Evolutionary conservation across 352 stramenopile species (phyloP), one percentile per base, ranked within the genome.

Genomic region (Phytopythium montanum): DNA sequence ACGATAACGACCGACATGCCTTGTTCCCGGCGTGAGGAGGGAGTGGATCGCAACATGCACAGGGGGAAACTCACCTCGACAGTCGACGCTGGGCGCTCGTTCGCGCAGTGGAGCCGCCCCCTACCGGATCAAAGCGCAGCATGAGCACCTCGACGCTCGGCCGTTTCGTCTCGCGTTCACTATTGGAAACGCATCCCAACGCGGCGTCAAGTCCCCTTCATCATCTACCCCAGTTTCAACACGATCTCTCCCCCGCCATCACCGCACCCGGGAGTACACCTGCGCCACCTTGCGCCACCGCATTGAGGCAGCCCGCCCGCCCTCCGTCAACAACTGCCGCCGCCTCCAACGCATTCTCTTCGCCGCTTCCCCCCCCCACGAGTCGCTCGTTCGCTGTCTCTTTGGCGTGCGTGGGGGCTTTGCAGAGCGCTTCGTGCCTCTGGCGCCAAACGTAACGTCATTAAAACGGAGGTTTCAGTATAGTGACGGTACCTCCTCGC

Each of bases 341-440:
- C 2, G 39, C 39, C 8, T 25, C 18, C 19, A 12, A 8, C 39
- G 5, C 39, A 45, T 45, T 8, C 18, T 18, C 19, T 19, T 45
- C 39, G 39, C 39, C 39, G 5, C 10, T 45, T 45, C 18, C n/a
- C 39, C 38, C 38, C 39, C 39, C 39, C 19, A n/a, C 39, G 39
- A 45, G 39, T 45, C 39, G 18, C 14, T 45, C 18, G 36, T 21
- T 50, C 42, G 44, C 44, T 51, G 44, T 51, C 44, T 51, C 44
- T 49, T 29, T 49, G 19, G 9, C 21, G 42, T 13, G 21, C 29
- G 21, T 9, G 21, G 42, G 8, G n/a, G 42, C 18, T 45, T 19
- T 26, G 42, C 21, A 18, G 42, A 19, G n/a, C 42, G 42, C 42
- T 49, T 49, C 42, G 23, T 49, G 42, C 42, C 42, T 49, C 14